Evolutionary conservation across 2,329 filamentous ascomycete species (phyloP).

Genomic region (Aspergillus sp.): DNA sequence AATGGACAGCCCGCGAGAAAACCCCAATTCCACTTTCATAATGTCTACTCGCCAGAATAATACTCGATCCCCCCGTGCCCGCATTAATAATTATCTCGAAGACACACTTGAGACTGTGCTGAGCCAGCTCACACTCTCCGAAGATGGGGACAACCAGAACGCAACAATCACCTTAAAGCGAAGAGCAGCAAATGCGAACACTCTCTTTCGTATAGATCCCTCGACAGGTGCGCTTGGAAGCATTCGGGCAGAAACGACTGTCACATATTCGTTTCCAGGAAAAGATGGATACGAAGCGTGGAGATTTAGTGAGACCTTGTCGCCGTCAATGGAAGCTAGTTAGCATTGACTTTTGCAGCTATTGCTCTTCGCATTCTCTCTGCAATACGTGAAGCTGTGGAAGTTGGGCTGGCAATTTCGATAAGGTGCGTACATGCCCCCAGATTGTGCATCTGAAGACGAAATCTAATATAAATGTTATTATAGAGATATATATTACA

Average conservation of each 20-base stretch:
- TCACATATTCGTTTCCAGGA: conserved; percentile 56
- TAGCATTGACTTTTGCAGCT: conserved; percentile 36
- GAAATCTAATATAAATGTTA: neutral
- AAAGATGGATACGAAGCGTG: conserved; percentile 57
- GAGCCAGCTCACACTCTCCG: conserved; percentile 24
- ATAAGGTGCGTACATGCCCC: conserved; percentile 51
- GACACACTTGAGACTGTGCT: conserved; percentile 25
- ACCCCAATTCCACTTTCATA: neutral
- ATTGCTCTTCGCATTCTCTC: conserved; percentile 57
- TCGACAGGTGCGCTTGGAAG: conserved; percentile 30
- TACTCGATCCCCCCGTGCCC: conserved; percentile 7
- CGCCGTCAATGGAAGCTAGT: neutral
- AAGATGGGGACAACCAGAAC: conserved; percentile 23
- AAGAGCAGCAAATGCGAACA: conserved; percentile 20
- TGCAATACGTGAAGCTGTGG: conserved; percentile 54
- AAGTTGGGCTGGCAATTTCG: conserved; percentile 50
- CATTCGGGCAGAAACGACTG: conserved; percentile 16
- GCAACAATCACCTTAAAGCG: conserved; percentile 29
- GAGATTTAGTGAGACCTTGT: conserved; percentile 38
- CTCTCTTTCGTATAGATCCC: conserved; percentile 29
- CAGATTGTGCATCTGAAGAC: neutral
- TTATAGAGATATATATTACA: conserved; percentile 63
- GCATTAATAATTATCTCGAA: conserved; percentile 33
- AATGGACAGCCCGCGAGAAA: neutral
- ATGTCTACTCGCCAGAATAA: neutral